Evolutionary conservation across 169 alveolate genomes (phyloP).

Genomic region (Plasmodium fragile): DNA sequence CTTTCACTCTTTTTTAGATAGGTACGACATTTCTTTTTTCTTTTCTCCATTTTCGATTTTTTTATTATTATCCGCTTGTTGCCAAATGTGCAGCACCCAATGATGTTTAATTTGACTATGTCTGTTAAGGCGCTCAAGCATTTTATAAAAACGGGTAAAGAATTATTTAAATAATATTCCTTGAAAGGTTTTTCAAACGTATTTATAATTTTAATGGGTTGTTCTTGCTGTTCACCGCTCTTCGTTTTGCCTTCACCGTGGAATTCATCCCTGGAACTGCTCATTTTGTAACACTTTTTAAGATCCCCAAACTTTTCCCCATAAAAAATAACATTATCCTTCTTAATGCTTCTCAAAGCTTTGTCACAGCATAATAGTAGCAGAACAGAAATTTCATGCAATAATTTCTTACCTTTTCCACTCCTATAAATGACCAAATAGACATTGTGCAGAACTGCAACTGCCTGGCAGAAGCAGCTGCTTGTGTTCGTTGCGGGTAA

Average conservation of each 20-base stretch:
- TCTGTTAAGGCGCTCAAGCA: conserved; percentile 39
- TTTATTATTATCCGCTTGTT: conserved; percentile 3
- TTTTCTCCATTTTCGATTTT: conserved; percentile 19
- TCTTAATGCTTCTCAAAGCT: conserved; percentile 8
- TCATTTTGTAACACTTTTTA: not conserved
- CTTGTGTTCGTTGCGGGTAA: conserved; percentile 23
- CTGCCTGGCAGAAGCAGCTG: conserved; percentile 43
- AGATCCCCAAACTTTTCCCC: not conserved
- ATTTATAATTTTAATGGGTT: conserved; percentile 10
- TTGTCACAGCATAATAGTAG: conserved; percentile 22
- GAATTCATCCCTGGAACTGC: not conserved
- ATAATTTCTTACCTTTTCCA: conserved; percentile 12
- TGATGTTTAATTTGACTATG: conserved; percentile 29
- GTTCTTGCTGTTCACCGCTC: not conserved
- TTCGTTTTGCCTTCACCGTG: not conserved
- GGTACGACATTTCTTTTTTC: conserved; percentile 19
- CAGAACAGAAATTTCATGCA: conserved; percentile 1
- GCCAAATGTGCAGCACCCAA: not conserved
- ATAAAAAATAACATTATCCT: conserved; percentile 25
- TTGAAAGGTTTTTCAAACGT: conserved; percentile 38
- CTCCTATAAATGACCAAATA: conserved; percentile 23
- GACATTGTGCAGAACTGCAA: conserved; percentile 21
- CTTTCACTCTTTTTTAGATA: conserved; percentile 2
- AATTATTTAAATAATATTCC: conserved; percentile 52
- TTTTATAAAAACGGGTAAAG: conserved; percentile 28